These are phyloP conservation scores for sunflower (Helianthus annuus) DNA, from an alignment of 129 eudicot species.

Conservation along the genomic window HanXRQr2.0-SUNRISE NC_035446.2:133685779-133686278, in stretches of 20 bases:
- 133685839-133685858: slow-evolving; percentile 40
- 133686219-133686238: slow-evolving; percentile 70
- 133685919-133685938: slow-evolving; percentile 83
- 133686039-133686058: slow-evolving; percentile 36
- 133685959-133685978: slow-evolving; percentile 82
- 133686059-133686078: slow-evolving; percentile 30
- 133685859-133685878: slow-evolving; percentile 71
- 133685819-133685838: slow-evolving; percentile 54
- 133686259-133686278: slow-evolving; percentile 89
- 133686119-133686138: slow-evolving; percentile 48
- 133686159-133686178: slow-evolving; percentile 86
- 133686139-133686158: slow-evolving; percentile 67
- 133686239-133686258: slow-evolving; percentile 72
- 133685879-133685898: slow-evolving; percentile 42
- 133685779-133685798: slow-evolving; percentile 93
- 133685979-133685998: slow-evolving; percentile 55
- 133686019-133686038: too few relatives aligned
- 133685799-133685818: slow-evolving; percentile 78
- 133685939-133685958: slow-evolving; percentile 68
- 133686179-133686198: slow-evolving; percentile 28
- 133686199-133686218: slow-evolving; percentile 40
- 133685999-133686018: slow-evolving; percentile 57
- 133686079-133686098: slow-evolving; percentile 11
- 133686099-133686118: slow-evolving; percentile 44
- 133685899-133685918: slow-evolving; percentile 74